Conservation (phyloP, 1,284 basidiomycete genomes). For the Schizophyllum commune region DNA sequence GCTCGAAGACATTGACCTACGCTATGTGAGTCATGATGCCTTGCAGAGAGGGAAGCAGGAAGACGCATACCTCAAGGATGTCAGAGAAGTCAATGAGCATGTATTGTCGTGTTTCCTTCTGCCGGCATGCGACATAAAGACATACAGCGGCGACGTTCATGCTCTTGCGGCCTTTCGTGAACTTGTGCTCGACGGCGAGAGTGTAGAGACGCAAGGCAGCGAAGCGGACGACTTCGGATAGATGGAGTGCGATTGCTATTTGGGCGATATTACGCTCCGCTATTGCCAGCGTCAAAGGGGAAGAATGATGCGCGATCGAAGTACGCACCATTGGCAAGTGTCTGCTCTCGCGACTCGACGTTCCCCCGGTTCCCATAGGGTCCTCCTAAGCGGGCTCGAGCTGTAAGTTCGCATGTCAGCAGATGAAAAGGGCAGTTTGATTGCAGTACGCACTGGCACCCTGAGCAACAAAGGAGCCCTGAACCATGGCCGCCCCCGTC, state of each 20-base stretch:
- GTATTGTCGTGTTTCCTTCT: constrained; percentile 84
- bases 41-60: background rate
- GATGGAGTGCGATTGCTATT: constrained; percentile 70
- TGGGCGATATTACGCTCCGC: constrained; percentile 68
- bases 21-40: constrained; percentile 1
- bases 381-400: constrained; percentile 71
- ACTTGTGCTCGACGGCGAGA: constrained; percentile 90
- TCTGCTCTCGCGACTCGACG: constrained; percentile 79
- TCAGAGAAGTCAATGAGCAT: constrained; percentile 99
- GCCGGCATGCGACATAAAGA: constrained; percentile 89
- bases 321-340: constrained; percentile 74
- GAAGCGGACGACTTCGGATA: constrained; percentile 76
- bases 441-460: constrained; percentile 70
- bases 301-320: background rate
- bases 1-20: constrained; percentile 95
- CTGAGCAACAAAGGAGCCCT: constrained; percentile 91
- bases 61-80: constrained; percentile 63
- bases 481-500: constrained; percentile 89
- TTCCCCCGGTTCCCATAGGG: constrained; percentile 73
- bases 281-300: background rate
- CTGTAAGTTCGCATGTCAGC: constrained; percentile 29
- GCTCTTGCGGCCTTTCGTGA: constrained; percentile 88
- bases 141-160: constrained; percentile 94
- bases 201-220: constrained; percentile 87
- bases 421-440: constrained; percentile 1